Evolutionary conservation across 179 eudicot genomes (phyloP).

Genomic region (Monotropa hypopitys): DNA sequence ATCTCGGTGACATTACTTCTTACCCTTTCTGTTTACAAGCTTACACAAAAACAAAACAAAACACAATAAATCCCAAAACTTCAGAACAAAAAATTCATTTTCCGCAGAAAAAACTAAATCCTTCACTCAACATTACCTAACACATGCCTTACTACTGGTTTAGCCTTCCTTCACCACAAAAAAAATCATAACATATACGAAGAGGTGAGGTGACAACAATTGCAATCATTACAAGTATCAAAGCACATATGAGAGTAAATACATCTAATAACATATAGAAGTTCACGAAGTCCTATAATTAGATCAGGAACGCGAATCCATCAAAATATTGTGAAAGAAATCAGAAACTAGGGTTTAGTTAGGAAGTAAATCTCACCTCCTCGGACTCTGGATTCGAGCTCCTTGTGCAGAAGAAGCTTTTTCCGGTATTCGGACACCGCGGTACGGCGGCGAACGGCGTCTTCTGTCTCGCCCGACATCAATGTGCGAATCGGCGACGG

Average conservation of each 20-base stretch:
- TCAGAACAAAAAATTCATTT: not conserved
- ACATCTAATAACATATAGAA: too few relatives aligned
- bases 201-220: not conserved
- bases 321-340: not conserved
- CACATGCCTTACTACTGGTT: not conserved
- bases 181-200: not conserved
- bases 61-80: not conserved
- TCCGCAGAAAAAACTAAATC: not conserved
- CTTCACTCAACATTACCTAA: not conserved
- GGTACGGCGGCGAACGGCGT: constrained; percentile 55
- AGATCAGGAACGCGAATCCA: not conserved
- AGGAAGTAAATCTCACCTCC: constrained; percentile 31
- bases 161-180: not conserved
- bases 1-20: not conserved
- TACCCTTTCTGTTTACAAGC: not conserved
- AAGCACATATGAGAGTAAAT: not conserved
- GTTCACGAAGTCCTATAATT: not conserved
- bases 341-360: constrained; percentile 15
- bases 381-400: constrained; percentile 76
- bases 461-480: constrained; percentile 38
- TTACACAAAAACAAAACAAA: not conserved
- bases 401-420: constrained; percentile 79
- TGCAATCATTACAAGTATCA: not conserved
- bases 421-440: constrained; percentile 55
- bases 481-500: not conserved